Percentiles rank a stretch among this genome's conserved stretches.
These are phyloP conservation scores for Pseudonitzschia delicatissima DNA, from an alignment of 108 stramenopile genomes.

Conservation along the genomic window DNA sequence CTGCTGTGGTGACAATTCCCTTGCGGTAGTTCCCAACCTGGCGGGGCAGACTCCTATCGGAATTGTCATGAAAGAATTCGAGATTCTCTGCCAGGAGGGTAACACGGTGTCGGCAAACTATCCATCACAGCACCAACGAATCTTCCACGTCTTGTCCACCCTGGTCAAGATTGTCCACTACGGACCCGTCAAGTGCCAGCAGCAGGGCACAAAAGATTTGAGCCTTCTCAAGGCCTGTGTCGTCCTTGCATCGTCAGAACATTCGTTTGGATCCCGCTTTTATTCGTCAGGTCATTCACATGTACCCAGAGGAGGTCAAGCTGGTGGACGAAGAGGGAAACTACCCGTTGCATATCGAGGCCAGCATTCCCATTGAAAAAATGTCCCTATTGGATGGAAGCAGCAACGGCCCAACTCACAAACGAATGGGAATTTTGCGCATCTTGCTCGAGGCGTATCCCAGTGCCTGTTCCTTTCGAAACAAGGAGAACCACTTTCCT, in stretches of 20 bases:
- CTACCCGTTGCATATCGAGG: slow-evolving; percentile 48
- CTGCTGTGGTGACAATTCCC: slow-evolving; percentile 19
- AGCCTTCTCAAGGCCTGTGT: slow-evolving; percentile 47
- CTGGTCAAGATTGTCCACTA: slow-evolving; percentile 45
- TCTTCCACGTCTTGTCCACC: slow-evolving; percentile 33
- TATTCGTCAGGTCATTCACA: slow-evolving; percentile 41
- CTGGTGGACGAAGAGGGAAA: slow-evolving; percentile 41
- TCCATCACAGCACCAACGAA: slow-evolving; percentile 15
- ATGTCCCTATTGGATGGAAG: slow-evolving; percentile 37
- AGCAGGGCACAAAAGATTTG: slow-evolving; percentile 6
- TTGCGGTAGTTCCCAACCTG: slow-evolving; percentile 33
- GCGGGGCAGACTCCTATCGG: slow-evolving; percentile 53
- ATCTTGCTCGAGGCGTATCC: slow-evolving; percentile 39
- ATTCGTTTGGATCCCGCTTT: slow-evolving; percentile 51
- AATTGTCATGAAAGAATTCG: slow-evolving; percentile 52
- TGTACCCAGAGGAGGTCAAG: slow-evolving; percentile 39
- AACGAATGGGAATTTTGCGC: slow-evolving; percentile 33
- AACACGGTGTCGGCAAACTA: slow-evolving; percentile 10
- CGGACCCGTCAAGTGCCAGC: slow-evolving; percentile 18
- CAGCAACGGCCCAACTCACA: slow-evolving; percentile 23
- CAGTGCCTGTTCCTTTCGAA: slow-evolving; percentile 29
- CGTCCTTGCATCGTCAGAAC: slow-evolving; percentile 42
- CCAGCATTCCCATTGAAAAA: slow-evolving; percentile 55
- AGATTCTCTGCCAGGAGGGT: slow-evolving; percentile 15
- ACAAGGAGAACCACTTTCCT: slow-evolving; percentile 41